Evolutionary conservation across 345 rosid species (phyloP).

Genomic region (Populus pruinosa): DNA sequence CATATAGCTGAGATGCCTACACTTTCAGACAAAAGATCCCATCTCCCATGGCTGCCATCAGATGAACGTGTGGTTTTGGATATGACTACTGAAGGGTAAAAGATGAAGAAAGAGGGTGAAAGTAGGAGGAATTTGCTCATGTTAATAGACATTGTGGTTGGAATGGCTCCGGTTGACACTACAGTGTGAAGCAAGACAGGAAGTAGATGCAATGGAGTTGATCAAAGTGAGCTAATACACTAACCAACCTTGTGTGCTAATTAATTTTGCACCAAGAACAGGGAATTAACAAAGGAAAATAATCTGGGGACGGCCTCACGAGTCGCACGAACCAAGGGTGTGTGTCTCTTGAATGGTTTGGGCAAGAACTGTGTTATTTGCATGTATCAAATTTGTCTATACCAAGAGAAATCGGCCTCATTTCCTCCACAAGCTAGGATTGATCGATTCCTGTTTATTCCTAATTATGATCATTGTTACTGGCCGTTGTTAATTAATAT

Average conservation of each 20-base stretch:
- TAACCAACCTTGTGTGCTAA: neutral
- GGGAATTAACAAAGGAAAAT: neutral
- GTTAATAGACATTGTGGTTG: neutral
- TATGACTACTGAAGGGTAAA: neutral
- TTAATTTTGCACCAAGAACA: neutral
- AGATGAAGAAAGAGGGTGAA: slow-evolving; percentile 15
- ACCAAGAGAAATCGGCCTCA: neutral
- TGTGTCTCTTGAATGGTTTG: neutral
- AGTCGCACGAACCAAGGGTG: neutral
- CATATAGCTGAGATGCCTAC: slow-evolving; percentile 84
- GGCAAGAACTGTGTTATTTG: neutral
- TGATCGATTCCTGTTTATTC: too few relatives aligned
- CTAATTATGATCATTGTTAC: too few relatives aligned
- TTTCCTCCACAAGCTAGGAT: neutral
- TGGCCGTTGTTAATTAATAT: too few relatives aligned
- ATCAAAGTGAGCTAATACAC: neutral
- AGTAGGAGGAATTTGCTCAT: slow-evolving; percentile 24
- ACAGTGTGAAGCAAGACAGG: neutral
- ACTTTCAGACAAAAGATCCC: slow-evolving; percentile 59
- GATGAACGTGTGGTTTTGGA: neutral
- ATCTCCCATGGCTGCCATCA: slow-evolving; percentile 27
- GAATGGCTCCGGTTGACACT: neutral
- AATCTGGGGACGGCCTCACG: slow-evolving; percentile 4
- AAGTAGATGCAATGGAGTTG: neutral
- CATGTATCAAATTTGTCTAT: neutral